Evolutionary conservation across 2,329 filamentous ascomycete genomes (phyloP).

Genomic region (Mariannaea elegans): DNA sequence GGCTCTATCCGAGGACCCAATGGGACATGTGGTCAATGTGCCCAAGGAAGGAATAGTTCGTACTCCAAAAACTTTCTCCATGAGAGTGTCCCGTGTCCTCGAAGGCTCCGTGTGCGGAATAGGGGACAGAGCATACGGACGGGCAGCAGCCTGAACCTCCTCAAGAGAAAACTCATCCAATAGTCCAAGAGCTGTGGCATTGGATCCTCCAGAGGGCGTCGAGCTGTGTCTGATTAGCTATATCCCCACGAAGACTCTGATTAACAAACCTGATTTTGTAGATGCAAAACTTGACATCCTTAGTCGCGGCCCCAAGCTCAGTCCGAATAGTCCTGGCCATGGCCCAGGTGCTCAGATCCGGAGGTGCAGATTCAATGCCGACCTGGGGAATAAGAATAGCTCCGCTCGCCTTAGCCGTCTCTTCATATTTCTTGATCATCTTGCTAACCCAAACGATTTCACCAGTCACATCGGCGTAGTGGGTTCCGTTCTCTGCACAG

Average conservation of each 20-base stretch:
- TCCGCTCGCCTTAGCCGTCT: conserved; percentile 60
- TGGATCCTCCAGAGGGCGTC: conserved; percentile 70
- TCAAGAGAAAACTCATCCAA: conserved; percentile 62
- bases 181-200: conserved; percentile 71
- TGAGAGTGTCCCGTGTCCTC: conserved; percentile 42
- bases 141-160: conserved; percentile 55
- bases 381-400: conserved; percentile 69
- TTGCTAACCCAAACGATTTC: conserved; percentile 65
- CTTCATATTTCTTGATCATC: conserved; percentile 69
- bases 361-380: conserved; percentile 69
- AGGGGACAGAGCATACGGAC: conserved; percentile 67
- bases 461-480: conserved; percentile 71
- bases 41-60: conserved; percentile 61
- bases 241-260: background rate
- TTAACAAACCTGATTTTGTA: conserved; percentile 50
- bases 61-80: conserved; percentile 60
- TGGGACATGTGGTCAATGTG: conserved; percentile 62
- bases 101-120: conserved; percentile 53
- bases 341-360: conserved; percentile 66
- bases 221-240: conserved; percentile 31
- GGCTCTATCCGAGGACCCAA: conserved; percentile 59
- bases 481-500: conserved; percentile 69
- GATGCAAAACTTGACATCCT: conserved; percentile 63
- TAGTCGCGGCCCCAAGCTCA: conserved; percentile 57
- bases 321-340: conserved; percentile 61